Evolutionary conservation across 208 protist genomes (phyloP).

Genomic region (Wallacemonas rigidus): DNA sequence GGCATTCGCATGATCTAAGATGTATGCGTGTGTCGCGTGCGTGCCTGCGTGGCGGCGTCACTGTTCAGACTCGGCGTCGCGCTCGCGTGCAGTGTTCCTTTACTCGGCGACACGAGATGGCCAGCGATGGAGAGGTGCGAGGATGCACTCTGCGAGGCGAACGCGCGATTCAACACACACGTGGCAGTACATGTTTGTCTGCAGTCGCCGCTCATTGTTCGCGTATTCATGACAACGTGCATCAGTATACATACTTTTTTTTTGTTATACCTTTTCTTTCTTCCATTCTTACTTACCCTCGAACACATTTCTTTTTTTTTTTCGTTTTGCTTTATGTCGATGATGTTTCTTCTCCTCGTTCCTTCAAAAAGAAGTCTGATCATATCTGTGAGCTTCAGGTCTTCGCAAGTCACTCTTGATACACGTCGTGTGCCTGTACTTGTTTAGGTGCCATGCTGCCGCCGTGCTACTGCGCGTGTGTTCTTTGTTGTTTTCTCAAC

Average conservation of each 20-base stretch:
- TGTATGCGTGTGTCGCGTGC: neutral
- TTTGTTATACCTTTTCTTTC: slow-evolving; percentile 16
- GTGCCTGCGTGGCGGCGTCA: neutral
- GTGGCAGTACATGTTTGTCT: neutral
- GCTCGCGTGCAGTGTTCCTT: too few relatives aligned
- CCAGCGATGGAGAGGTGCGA: too few relatives aligned
- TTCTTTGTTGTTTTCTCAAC: slow-evolving; percentile 16
- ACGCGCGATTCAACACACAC: too few relatives aligned
- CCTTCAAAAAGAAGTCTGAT: too few relatives aligned
- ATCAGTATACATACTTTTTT: neutral
- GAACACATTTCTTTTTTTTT: neutral
- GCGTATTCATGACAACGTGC: neutral
- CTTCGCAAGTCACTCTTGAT: neutral
- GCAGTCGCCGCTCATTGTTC: neutral
- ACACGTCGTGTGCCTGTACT: neutral
- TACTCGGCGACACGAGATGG: too few relatives aligned
- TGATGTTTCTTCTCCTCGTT: neutral
- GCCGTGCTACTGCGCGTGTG: slow-evolving; percentile 11
- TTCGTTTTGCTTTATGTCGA: neutral
- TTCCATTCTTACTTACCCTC: slow-evolving; percentile 1
- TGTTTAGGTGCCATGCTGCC: neutral
- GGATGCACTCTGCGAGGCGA: too few relatives aligned
- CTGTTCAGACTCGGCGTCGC: neutral
- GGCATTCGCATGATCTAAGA: slow-evolving; percentile 50
- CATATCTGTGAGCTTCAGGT: too few relatives aligned